These are phyloP conservation scores for Penicillium sp. DNA, from an alignment of 2,329 filamentous ascomycete genomes.

Conservation along the genomic window DNA sequence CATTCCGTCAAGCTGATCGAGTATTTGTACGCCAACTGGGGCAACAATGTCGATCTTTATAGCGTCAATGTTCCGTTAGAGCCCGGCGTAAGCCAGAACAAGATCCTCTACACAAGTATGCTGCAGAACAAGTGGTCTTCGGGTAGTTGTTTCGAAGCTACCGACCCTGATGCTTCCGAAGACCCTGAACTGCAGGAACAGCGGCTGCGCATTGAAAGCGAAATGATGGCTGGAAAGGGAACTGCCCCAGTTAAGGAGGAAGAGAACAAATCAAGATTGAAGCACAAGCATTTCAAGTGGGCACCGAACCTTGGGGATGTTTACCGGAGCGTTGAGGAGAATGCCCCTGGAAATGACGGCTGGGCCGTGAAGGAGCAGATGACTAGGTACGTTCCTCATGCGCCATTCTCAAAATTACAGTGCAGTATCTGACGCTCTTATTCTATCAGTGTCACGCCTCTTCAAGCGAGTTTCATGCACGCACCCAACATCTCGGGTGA, in stretches of 20 bases:
- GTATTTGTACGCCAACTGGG: constrained; percentile 76
- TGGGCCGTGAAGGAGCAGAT: constrained; percentile 88
- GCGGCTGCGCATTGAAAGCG: constrained; percentile 69
- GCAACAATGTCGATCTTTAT: constrained; percentile 77
- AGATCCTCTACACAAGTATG: constrained; percentile 82
- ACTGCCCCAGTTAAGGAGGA: constrained; percentile 31
- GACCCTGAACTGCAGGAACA: constrained; percentile 70
- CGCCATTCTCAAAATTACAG: neutral
- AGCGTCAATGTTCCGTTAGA: constrained; percentile 87
- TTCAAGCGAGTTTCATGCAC: constrained; percentile 93
- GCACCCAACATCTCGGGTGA: constrained; percentile 68
- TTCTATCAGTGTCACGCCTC: constrained; percentile 73
- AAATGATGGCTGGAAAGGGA: constrained; percentile 37
- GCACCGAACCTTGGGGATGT: constrained; percentile 85
- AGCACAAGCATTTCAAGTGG: constrained; percentile 94
- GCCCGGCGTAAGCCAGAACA: constrained; percentile 70
- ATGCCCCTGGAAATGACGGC: constrained; percentile 82
- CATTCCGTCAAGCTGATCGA: constrained; percentile 79
- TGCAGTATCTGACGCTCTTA: neutral
- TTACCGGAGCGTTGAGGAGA: constrained; percentile 80
- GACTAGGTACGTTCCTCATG: constrained; percentile 67
- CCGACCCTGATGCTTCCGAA: constrained; percentile 66
- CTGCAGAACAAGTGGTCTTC: constrained; percentile 87
- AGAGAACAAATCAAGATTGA: constrained; percentile 54
- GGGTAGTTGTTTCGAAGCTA: constrained; percentile 85